Evolutionary conservation across 352 stramenopile species (phyloP), one percentile per base, ranked within the genome.

Genomic region (Pythium phragmiticola): DNA sequence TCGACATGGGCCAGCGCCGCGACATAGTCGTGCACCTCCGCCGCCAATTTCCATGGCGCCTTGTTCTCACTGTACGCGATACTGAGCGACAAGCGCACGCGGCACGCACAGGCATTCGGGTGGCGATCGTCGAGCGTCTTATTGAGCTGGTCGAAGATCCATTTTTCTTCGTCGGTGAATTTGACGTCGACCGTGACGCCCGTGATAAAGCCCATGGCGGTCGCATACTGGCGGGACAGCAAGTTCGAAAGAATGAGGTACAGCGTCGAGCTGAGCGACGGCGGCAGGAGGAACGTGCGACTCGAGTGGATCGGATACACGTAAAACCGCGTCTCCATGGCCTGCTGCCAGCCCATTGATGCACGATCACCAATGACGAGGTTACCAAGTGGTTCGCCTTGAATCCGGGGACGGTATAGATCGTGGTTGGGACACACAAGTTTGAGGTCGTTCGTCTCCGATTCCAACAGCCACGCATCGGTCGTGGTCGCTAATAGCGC

Each of bases 201-300:
- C 41, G 97, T 79, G 21, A 98, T 97, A 63, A 99, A 93, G 62
- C 97, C 95, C 78, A 97, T 99, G 3, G 98, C 97, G 45, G 95
- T 86, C 17, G 84, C 75, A 61, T 99, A 99, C 36, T 98, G 82
- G 33, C 96, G 87, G 7, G 89, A 92, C 12, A 99, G 95, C 67
- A 99, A 90, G 60, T 96, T 97, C 63, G 98, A 96, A 17, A 99
- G 77, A 67, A 99, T 98, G 36, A 99, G 82, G 76, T 99, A 99
- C 26, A 99, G 80, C 16, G 95, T 98, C 5, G 96, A 98, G 45
- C 95, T 98, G 7, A 99, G 77, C 7, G 95, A 98, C 23, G 96
- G 94, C 21, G 96, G 98, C 17, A 98, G 84, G 41, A 99, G 62
- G 63, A 99, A 99, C 3, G 87, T 93, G 54, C 89, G 76, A 17